Conservation (phyloP, 768 basidiomycete species). For the Russula sp. region DNA sequence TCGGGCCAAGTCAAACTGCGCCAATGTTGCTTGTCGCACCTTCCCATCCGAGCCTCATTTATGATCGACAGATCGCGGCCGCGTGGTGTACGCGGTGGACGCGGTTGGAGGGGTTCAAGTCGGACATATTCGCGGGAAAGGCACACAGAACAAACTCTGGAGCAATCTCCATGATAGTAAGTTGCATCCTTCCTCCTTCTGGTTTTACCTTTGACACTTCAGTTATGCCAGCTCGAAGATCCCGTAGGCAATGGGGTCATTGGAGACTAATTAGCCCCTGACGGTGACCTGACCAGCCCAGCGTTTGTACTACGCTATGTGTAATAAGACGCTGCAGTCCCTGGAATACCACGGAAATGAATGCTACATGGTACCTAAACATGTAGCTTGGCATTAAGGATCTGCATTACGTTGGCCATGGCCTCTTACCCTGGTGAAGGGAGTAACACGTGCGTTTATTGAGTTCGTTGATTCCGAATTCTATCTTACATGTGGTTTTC, state of each 20-base stretch:
- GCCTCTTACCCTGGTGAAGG: no score
- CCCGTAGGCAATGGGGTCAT: no score
- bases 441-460: not conserved
- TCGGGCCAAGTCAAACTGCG: not conserved
- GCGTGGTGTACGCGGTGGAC: not conserved
- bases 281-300: no score
- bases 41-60: not conserved
- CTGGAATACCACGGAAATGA: no score
- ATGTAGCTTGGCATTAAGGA: no score
- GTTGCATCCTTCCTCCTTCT: not conserved
- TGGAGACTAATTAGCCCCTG: no score
- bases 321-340: no score
- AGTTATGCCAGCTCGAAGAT: no score
- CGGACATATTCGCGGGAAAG: not conserved
- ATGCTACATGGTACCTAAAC: no score
- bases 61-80: not conserved
- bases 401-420: no score
- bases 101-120: not conserved
- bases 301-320: no score
- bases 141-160: not conserved
- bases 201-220: not conserved
- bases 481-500: conserved; percentile 19
- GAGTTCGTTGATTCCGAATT: not conserved
- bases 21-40: not conserved
- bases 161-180: not conserved